Conservation (phyloP, 768 basidiomycete genomes). For the Dentipellis fragilis region DNA sequence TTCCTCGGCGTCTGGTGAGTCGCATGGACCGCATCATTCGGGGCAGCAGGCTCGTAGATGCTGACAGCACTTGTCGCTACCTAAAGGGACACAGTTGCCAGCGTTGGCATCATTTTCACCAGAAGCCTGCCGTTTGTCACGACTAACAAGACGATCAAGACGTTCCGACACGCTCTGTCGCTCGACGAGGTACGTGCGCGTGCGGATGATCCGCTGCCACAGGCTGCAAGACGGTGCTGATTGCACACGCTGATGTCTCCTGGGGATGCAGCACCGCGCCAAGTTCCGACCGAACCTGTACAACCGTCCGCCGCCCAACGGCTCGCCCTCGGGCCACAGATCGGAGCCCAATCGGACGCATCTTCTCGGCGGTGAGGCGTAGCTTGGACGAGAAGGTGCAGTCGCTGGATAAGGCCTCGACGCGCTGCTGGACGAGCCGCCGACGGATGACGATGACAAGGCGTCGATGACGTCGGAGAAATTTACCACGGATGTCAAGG, state of each 20-base stretch:
- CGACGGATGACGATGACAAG: background rate
- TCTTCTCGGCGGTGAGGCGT: background rate
- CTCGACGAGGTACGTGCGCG: slow-evolving; percentile 55
- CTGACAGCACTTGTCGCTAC: background rate
- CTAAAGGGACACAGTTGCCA: slow-evolving; percentile 70
- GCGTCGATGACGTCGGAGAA: background rate
- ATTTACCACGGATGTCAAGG: slow-evolving; percentile 4
- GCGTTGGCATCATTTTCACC: slow-evolving; percentile 57
- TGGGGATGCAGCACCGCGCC: slow-evolving; percentile 41
- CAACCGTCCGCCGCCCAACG: slow-evolving; percentile 32
- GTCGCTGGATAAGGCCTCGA: background rate
- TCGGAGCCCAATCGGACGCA: background rate
- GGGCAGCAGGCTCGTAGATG: background rate
- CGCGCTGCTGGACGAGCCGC: background rate
- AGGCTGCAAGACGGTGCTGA: too few relatives aligned
- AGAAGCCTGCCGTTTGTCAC: slow-evolving; percentile 58
- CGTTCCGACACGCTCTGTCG: slow-evolving; percentile 68
- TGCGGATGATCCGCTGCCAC: background rate
- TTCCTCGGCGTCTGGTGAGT: slow-evolving; percentile 75
- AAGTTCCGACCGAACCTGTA: slow-evolving; percentile 57
- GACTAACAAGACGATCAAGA: slow-evolving; percentile 51
- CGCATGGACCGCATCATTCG: background rate
- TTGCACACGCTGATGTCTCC: background rate
- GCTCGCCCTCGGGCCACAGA: background rate
- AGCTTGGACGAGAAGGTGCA: slow-evolving; percentile 1